Evolutionary conservation across 225 moss, liverwort and hornwort species (phyloP), one percentile per base, ranked within the genome.

Genomic region (Neckera pumila): DNA sequence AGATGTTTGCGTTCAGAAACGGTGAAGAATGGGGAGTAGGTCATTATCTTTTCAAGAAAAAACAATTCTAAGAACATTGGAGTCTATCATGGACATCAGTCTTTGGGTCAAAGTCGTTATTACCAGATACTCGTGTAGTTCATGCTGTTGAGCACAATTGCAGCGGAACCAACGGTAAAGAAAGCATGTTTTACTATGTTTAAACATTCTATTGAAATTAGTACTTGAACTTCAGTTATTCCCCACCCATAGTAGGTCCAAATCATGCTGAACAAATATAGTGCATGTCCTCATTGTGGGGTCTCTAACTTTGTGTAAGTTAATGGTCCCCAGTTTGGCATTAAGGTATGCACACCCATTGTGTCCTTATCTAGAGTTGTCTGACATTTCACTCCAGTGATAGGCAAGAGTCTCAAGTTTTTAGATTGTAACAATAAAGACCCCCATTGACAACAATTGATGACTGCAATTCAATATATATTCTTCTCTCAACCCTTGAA

Each of bases 1-100:
- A 99, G 88, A 83, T 99, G 96, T 99, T 99, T 84, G 94, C 86
- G 2, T 99, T 84, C 80, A 96, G 94, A 86, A 91, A 95, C 62
- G 98, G 98, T 7, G 97, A 97, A 88, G 97, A 96, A 86, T 99
- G 98, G 98, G 95, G 91, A 70, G 95, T 97, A 20, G 92, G 94
- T 20, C 94, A 93, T 88, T 99, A 95, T 87, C 94, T 97, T 18
- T 99, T 97, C 88, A 96, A 91, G 91, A 95, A 92, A 66, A 95
- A 94, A 79, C 91, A 75, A 75, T 28, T 42, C 40, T 9, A 67
- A 4, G 38, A 38, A 28, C 19, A 38, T 51, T 54, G 14, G 51
- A 26, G n/a, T 65, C 12, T 9, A 19, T 36, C 66, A n/a, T 51
- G 45, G 43, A 81, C 81, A 33, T 11, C 22, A 81, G 33, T 33